These are phyloP conservation scores for Raddia distichophylla DNA, from an alignment of 176 grass and related monocot species.

Conservation along the genomic window DNA sequence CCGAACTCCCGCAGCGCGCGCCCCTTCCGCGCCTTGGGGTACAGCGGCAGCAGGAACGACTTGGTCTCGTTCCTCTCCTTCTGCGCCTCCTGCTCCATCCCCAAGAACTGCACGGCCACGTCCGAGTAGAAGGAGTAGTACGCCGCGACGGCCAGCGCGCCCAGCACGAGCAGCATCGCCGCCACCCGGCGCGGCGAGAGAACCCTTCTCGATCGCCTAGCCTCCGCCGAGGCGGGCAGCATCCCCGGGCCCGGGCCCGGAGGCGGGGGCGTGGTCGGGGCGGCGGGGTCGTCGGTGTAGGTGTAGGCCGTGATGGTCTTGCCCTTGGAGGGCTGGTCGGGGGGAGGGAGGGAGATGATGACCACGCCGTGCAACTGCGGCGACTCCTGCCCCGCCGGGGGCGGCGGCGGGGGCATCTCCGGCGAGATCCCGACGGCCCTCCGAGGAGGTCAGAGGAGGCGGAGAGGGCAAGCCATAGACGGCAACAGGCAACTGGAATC, in stretches of 20 bases:
- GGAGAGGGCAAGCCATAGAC: conserved; percentile 35
- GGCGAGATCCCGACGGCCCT: conserved; percentile 36
- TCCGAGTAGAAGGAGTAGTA: conserved; percentile 79
- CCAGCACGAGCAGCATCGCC: conserved; percentile 39
- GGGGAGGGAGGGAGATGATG: conserved; percentile 89
- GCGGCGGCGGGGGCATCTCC: conserved; percentile 42
- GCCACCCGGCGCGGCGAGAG: conserved; percentile 47
- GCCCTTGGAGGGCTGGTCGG: conserved; percentile 94
- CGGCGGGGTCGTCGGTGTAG: conserved; percentile 55
- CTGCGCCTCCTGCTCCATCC: conserved; percentile 55
- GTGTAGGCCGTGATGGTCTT: conserved; percentile 97
- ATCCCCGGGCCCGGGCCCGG: neutral
- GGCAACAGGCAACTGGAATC: neutral
- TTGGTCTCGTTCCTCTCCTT: conserved; percentile 57
- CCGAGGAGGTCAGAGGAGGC: conserved; percentile 43
- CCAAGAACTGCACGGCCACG: conserved; percentile 69
- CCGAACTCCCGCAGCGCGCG: conserved; percentile 64
- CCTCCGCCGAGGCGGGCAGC: neutral
- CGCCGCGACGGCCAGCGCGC: conserved; percentile 56
- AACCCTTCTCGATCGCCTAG: conserved; percentile 27
- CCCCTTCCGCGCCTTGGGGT: conserved; percentile 67
- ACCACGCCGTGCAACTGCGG: conserved; percentile 83
- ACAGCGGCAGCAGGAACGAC: conserved; percentile 82
- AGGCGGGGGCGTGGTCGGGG: neutral
- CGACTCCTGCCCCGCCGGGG: neutral